These are phyloP conservation scores for Aspergillus steynii DNA, from an alignment of 495 filamentous ascomycete genomes.

Conservation along the genomic window DNA sequence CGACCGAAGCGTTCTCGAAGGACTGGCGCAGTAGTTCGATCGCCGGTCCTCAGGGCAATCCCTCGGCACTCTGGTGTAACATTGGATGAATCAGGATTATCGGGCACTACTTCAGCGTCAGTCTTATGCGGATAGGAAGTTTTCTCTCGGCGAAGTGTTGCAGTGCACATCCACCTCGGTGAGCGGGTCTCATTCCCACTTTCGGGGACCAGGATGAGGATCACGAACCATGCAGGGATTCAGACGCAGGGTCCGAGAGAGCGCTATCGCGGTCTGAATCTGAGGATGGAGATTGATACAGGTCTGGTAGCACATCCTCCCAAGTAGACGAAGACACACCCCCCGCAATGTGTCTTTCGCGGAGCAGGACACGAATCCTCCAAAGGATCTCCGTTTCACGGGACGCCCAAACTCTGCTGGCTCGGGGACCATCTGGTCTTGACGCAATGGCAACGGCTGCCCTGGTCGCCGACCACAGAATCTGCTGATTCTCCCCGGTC, in stretches of 20 bases:
- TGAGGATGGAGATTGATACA: not conserved
- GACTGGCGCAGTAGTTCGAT: no score
- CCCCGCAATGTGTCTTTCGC: no score
- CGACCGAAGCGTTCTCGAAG: no score
- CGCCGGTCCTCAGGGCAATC: no score
- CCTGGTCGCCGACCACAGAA: not conserved
- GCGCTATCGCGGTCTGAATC: not conserved
- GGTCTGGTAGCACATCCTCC: no score
- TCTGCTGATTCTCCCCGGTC: not conserved
- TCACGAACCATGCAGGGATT: not conserved
- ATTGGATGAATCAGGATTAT: no score
- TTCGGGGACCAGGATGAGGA: not conserved
- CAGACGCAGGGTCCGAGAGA: not conserved
- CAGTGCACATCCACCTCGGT: not conserved
- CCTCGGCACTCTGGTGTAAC: no score
- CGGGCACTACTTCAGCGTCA: no score
- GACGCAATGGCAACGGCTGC: conserved; percentile 12
- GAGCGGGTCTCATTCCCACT: not conserved
- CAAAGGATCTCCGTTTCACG: conserved; percentile 4
- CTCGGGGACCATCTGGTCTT: conserved; percentile 17
- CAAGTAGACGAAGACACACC: no score
- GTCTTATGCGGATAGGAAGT: no score
- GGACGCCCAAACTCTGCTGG: conserved; percentile 16
- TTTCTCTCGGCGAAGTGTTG: no score
- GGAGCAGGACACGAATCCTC: no score